Evolutionary conservation across 805 yeast genomes (phyloP).

Genomic region (Yarrowia sp.): DNA sequence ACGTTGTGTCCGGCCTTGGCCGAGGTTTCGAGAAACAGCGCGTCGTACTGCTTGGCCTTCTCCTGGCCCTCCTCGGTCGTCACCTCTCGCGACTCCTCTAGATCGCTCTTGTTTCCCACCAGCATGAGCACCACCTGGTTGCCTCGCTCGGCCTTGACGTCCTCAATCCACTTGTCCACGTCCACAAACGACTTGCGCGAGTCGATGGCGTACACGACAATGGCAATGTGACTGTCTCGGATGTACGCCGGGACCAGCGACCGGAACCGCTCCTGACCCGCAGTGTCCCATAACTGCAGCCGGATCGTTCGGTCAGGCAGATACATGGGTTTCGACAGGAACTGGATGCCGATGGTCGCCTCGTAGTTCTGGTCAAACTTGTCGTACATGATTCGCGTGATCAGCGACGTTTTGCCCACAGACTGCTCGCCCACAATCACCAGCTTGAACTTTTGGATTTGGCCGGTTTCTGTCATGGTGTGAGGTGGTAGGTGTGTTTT

Average conservation of each 20-base stretch:
- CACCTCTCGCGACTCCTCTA: conserved; percentile 82
- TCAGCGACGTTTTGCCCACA: conserved; percentile 94
- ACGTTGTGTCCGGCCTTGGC: conserved; percentile 96
- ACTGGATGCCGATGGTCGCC: conserved; percentile 97
- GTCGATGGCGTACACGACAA: conserved; percentile 92
- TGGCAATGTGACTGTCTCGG: conserved; percentile 96
- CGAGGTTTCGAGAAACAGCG: conserved; percentile 88
- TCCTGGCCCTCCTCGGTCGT: conserved; percentile 88
- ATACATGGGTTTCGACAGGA: conserved; percentile 79
- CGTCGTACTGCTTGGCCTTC: conserved; percentile 74
- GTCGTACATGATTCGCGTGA: conserved; percentile 98
- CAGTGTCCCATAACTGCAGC: conserved; percentile 96
- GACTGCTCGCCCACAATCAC: conserved; percentile 98
- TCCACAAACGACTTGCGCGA: conserved; percentile 75
- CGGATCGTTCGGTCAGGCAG: conserved; percentile 94
- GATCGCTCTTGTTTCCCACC: conserved; percentile 92
- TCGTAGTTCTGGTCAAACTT: conserved; percentile 92
- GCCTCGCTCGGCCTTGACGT: conserved; percentile 92
- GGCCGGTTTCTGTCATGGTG: conserved; percentile 42
- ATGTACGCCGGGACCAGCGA: conserved; percentile 94
- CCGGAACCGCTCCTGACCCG: conserved; percentile 95
- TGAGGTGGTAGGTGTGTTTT: background rate
- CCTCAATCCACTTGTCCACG: conserved; percentile 91
- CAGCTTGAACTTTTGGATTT: conserved; percentile 57
- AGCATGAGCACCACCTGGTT: conserved; percentile 84